Base-by-base conservation (phyloP, 1,284 basidiomycete species). In the Ganoderma boninense region DNA sequence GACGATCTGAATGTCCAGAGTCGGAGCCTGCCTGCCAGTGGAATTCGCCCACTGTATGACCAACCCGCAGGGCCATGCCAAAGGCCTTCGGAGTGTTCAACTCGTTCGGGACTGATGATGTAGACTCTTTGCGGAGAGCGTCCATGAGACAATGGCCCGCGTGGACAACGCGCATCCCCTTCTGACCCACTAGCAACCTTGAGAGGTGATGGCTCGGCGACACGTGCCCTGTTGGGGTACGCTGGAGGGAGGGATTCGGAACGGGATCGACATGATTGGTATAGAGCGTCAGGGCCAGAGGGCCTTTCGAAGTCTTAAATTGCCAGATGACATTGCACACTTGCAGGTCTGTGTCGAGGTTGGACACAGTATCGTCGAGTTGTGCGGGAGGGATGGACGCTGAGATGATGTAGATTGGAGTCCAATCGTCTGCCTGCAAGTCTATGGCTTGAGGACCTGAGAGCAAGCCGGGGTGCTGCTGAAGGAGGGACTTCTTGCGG, bases 281-380 rank as follows among this genome's bases (percentile, higher is more conserved):
- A 62, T 65, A 74, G 42, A 74, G 29, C 8, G 73, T 61, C 5
- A 72, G 4, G 8, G 65, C 64, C 2, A 68, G 13, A 1, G 32
- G n/a, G 7, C 59, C 60, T 7, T 23, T 52, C 1, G 64, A 64
- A 1, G 46, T 16, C 3, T 16, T 23, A 16, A 67, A 67, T 20
- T 54, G 63, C 73, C 73, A 74, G 0, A 72, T 40, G 7, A 74
- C 62, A 32, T 69, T 69, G 46, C 67, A 68, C 1, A 71, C 10
- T 13, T 29, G 42, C 0, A 71, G 20, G 35, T 67, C 35, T 0
- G 71, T 49, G 13, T 11, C 18, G 46, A 69, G 40, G 4, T 35
- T 35, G 35, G 35, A 35, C 35, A 52, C 1, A 6, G 69, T 59
- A 4, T 59, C 40, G 16, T 14, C 18, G 18, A 70, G 65, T 14